Evolutionary conservation across 805 yeast genomes (phyloP), one percentile per base, ranked within the genome.

Genomic region (Teunomyces aglyptinius): DNA sequence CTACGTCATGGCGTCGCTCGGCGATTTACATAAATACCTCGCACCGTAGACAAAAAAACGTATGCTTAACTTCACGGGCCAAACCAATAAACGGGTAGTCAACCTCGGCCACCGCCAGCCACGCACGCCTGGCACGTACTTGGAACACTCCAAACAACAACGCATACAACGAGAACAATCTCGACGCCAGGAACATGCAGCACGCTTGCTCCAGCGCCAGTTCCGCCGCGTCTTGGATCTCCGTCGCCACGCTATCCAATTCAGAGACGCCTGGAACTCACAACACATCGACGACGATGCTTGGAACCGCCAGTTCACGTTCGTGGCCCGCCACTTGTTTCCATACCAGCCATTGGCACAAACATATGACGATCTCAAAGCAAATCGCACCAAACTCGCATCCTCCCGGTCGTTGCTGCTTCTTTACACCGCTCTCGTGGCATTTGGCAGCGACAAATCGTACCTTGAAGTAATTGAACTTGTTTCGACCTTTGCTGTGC

Each of bases 81-180:
- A 80, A 53, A 71, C 81, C 15, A 76, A 81, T 51, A 70, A 81
- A 44, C 70, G 86, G 31, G 78, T 77, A 44, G 79, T 86, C 50
- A 86, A 92, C 70, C 73, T 81, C 54, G 77, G 92, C 58, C 19
- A 26, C n/a, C 27, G 24, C 18, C 68, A 85, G 61, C 52, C 73
- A 54, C 51, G 63, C 50, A 57, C 75, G 61, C 64, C 69, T 27
- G 42, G 38, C 46, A 62, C 76, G 54, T 71, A 76, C 43, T 65
- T 92, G n/a, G 79, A 77, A 48, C 81, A 78, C 52, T 83, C 96
- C 3, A 80, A 80, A 53, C 67, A 68, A 33, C 89, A 87, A 50
- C 73, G 97, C 33, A 75, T 73, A 48, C 76, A 75, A 49, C 76
- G 97, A 47, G 90, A 86, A 47, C 61, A 68, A 27, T 75, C 68